These are phyloP conservation scores for Nannochloris sp. DNA, from an alignment of 139 green algal species.

Conservation along the genomic window DNA sequence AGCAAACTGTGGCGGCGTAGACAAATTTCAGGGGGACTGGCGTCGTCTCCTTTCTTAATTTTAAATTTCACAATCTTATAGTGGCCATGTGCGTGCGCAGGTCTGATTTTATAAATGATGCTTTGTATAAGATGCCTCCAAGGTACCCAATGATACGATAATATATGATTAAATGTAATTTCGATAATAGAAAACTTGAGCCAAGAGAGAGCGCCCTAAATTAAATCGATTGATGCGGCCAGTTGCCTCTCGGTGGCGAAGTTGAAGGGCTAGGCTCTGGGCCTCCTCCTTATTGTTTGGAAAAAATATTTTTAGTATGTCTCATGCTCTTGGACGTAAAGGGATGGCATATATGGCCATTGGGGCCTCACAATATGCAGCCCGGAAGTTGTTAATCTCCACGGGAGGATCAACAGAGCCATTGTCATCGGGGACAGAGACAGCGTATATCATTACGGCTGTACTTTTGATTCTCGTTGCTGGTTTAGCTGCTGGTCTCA, in stretches of 20 bases:
- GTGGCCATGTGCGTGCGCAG: too few relatives aligned
- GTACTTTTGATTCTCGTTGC: not conserved
- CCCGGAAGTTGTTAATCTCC: not conserved
- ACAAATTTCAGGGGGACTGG: too few relatives aligned
- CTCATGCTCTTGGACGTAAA: not conserved
- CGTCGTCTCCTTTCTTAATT: too few relatives aligned
- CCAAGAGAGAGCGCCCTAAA: too few relatives aligned
- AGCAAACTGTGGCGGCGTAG: not conserved
- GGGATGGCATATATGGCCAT: not conserved
- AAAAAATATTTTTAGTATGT: constrained; percentile 1
- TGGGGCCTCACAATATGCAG: not conserved
- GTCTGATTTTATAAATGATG: not conserved
- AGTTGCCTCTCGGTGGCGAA: too few relatives aligned
- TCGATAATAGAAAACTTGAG: not conserved
- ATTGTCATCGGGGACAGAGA: not conserved
- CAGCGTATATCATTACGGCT: not conserved
- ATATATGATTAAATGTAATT: not conserved
- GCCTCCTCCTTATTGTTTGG: not conserved
- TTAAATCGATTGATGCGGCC: too few relatives aligned
- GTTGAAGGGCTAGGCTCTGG: not conserved
- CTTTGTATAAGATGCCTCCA: too few relatives aligned
- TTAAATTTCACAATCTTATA: not conserved
- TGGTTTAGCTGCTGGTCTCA: constrained; percentile 59
- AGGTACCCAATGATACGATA: too few relatives aligned
- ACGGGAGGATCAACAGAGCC: not conserved